phyloP scores from a whole-genome alignment of 495 filamentous ascomycete genomes.

The Trichocladium uniseriatum region DNA sequence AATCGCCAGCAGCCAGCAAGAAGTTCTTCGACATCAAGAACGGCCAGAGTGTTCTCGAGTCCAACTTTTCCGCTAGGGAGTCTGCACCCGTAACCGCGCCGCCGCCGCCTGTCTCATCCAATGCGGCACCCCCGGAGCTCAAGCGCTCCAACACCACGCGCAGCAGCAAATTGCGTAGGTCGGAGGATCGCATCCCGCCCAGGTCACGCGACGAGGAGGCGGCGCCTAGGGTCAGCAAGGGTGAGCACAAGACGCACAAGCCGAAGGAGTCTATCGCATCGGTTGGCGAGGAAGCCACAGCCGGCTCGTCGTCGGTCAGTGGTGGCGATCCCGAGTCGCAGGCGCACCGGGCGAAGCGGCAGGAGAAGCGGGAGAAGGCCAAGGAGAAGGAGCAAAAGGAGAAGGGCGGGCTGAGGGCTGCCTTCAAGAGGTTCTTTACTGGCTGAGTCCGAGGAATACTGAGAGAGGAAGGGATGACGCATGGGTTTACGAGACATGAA shows the following conservation, averaged over 20 bases:
- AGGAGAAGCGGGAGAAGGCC: conserved; percentile 22
- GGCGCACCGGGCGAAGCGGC: conserved; percentile 25
- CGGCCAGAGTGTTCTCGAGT: conserved; percentile 26
- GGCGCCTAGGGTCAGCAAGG: conserved; percentile 1
- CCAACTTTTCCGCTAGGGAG: conserved; percentile 17
- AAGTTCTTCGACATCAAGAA: conserved; percentile 36
- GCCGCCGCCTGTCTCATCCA: conserved; percentile 10
- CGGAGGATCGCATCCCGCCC: conserved; percentile 7
- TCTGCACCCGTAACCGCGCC: background rate
- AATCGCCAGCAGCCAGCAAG: conserved; percentile 25
- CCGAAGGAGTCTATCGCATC: conserved; percentile 18
- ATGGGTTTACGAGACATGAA: too few species aligned
- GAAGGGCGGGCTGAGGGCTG: conserved; percentile 68
- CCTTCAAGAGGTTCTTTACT: conserved; percentile 28
- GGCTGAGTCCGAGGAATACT: background rate
- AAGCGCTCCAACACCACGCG: conserved; percentile 32
- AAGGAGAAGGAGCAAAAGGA: conserved; percentile 55
- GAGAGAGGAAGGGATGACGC: background rate
- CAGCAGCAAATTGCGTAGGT: conserved; percentile 8
- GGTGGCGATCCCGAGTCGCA: conserved; percentile 17
- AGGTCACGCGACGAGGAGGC: background rate
- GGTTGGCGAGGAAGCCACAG: conserved; percentile 5
- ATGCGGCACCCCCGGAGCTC: conserved; percentile 20
- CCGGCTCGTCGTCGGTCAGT: conserved; percentile 11
- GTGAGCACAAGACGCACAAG: conserved; percentile 11